Percentiles rank a stretch among this genome's conserved stretches.
Conservation (phyloP, 306 rosid species). For the Lupinus albus region DNA sequence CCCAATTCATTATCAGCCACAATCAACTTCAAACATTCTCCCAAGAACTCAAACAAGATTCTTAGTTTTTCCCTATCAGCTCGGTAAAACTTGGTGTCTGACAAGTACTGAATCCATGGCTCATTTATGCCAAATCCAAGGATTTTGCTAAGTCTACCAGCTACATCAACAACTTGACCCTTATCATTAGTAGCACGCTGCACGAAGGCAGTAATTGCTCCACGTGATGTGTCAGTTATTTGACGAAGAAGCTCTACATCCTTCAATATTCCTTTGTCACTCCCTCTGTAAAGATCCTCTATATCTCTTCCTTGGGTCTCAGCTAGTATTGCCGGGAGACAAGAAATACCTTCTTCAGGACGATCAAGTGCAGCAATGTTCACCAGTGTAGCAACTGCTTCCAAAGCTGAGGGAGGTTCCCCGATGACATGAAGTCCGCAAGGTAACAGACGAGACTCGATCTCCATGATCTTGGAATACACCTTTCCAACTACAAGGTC, state of each 20-base stretch:
- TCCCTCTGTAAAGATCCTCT: conserved; percentile 80
- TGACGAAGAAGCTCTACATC: conserved; percentile 95
- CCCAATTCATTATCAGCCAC: conserved; percentile 95
- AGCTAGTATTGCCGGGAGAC: conserved; percentile 85
- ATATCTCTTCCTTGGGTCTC: conserved; percentile 82
- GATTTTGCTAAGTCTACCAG: conserved; percentile 64
- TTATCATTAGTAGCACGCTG: conserved; percentile 77
- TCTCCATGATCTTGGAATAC: conserved; percentile 96
- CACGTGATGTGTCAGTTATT: conserved; percentile 85
- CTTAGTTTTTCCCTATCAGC: conserved; percentile 86
- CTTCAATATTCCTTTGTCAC: conserved; percentile 84
- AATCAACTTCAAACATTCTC: conserved; percentile 80
- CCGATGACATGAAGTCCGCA: conserved; percentile 98
- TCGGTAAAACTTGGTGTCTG: conserved; percentile 82
- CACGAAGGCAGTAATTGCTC: conserved; percentile 80
- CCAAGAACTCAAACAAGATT: conserved; percentile 67
- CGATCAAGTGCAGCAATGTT: conserved; percentile 96
- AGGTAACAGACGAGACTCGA: conserved; percentile 89
- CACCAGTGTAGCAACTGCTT: conserved; percentile 96
- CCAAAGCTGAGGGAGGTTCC: conserved; percentile 97
- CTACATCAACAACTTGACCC: conserved; percentile 93
- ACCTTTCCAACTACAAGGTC: conserved; percentile 93
- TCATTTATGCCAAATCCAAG: conserved; percentile 91
- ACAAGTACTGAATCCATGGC: conserved; percentile 90
- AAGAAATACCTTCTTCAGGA: conserved; percentile 76